Conservation (phyloP, 129 eudicot species). For the Mikania micrantha region DNA sequence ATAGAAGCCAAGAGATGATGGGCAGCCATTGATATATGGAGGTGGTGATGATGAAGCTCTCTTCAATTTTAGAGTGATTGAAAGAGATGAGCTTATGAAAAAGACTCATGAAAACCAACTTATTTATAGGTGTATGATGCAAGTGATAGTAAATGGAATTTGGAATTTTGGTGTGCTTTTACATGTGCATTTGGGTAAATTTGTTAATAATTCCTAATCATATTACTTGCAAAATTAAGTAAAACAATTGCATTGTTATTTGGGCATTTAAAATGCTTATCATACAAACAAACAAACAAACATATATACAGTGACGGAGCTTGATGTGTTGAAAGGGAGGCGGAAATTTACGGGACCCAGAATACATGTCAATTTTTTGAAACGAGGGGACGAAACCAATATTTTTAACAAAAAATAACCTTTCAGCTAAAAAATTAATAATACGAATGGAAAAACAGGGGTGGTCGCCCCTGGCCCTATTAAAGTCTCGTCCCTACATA, state of each 20-base stretch:
- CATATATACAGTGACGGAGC: too few species aligned
- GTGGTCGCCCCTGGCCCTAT: too few species aligned
- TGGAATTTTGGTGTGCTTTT: not conserved
- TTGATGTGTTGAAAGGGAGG: too few species aligned
- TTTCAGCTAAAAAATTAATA: too few species aligned
- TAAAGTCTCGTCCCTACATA: too few species aligned
- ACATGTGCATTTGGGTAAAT: constrained; percentile 14
- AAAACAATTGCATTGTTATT: not conserved
- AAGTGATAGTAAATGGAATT: not conserved
- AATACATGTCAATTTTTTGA: too few species aligned
- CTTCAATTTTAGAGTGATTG: not conserved
- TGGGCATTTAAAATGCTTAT: not conserved
- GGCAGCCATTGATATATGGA: constrained; percentile 50
- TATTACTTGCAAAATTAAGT: constrained; percentile 2
- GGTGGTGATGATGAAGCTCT: constrained; percentile 42
- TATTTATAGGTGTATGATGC: constrained; percentile 27
- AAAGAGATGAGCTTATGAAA: constrained; percentile 29
- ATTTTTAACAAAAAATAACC: too few species aligned
- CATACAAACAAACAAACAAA: too few species aligned
- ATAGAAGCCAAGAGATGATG: constrained; percentile 24
- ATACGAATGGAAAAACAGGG: too few species aligned
- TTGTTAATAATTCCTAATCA: constrained; percentile 14
- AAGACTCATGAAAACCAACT: not conserved
- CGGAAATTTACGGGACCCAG: too few species aligned
- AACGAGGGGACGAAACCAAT: too few species aligned